Conservation (phyloP, 2,329 filamentous ascomycete genomes). For the Sporothrix dimorphospora region DNA sequence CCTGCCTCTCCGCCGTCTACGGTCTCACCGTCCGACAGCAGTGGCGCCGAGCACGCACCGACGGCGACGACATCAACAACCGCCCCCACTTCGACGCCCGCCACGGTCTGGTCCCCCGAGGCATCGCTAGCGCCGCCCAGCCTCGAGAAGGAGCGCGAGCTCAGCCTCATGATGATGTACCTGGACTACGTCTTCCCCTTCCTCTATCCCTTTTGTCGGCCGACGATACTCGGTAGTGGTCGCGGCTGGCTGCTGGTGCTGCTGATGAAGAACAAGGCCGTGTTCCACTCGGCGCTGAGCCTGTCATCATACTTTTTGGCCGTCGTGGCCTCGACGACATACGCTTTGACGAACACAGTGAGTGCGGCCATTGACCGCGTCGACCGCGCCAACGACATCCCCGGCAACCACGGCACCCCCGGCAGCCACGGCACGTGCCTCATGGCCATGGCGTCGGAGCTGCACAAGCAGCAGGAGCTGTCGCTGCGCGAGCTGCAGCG, state of each 20-base stretch:
- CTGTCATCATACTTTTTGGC: conserved; percentile 62
- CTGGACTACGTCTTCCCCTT: conserved; percentile 65
- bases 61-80: not conserved
- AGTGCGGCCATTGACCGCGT: not conserved
- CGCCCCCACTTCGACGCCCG: not conserved
- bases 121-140: conserved; percentile 21
- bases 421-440: conserved; percentile 31
- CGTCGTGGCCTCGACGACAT: conserved; percentile 44
- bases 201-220: conserved; percentile 65
- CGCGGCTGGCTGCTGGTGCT: conserved; percentile 63
- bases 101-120: not conserved
- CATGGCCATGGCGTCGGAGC: conserved; percentile 32
- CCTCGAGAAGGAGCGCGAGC: conserved; percentile 35
- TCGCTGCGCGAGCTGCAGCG: conserved; percentile 37
- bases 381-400: not conserved
- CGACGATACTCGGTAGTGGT: conserved; percentile 58
- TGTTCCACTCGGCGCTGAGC: conserved; percentile 61
- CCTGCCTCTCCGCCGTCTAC: not conserved
- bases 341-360: not conserved
- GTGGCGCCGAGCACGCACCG: not conserved
- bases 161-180: conserved; percentile 55
- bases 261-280: conserved; percentile 58
- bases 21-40: not conserved
- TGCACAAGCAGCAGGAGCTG: conserved; percentile 41
- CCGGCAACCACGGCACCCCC: not conserved